Evolutionary conservation across 2,329 filamentous ascomycete species (phyloP).

Genomic region (Fusarium sp.): DNA sequence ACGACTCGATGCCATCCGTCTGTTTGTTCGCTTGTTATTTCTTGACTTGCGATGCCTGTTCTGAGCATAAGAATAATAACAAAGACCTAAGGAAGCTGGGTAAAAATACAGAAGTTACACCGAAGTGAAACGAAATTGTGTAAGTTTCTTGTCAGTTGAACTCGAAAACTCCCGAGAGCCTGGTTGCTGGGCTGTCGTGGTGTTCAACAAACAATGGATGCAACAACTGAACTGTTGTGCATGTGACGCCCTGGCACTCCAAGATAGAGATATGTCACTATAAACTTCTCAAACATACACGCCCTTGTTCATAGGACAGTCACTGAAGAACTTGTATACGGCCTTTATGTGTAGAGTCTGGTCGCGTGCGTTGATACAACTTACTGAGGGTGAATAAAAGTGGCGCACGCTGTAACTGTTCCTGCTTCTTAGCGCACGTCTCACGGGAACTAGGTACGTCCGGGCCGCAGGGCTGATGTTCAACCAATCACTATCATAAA

Average conservation of each 20-base stretch:
- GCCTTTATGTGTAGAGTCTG: not conserved
- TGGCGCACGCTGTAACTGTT: slow-evolving; percentile 4
- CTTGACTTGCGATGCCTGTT: not conserved
- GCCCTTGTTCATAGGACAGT: not conserved
- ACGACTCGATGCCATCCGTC: not conserved
- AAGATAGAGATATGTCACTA: not conserved
- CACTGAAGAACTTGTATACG: too few species aligned
- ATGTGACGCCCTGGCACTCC: not conserved
- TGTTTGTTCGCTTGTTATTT: not conserved
- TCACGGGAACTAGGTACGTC: slow-evolving; percentile 14
- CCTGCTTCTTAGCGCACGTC: slow-evolving; percentile 29
- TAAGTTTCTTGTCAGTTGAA: not conserved
- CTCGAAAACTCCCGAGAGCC: not conserved
- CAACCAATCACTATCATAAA: slow-evolving; percentile 18
- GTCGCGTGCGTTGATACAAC: not conserved
- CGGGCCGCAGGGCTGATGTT: slow-evolving; percentile 11
- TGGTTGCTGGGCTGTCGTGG: not conserved
- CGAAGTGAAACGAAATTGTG: not conserved
- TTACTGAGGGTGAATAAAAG: not conserved
- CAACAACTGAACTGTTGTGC: not conserved
- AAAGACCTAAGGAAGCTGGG: too few species aligned
- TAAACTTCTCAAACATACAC: too few species aligned
- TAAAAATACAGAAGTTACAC: not conserved
- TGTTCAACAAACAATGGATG: not conserved
- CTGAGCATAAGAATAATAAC: not conserved